Evolutionary conservation across 2,329 filamentous ascomycete genomes (phyloP).

Genomic region (Fusarium virguliforme): DNA sequence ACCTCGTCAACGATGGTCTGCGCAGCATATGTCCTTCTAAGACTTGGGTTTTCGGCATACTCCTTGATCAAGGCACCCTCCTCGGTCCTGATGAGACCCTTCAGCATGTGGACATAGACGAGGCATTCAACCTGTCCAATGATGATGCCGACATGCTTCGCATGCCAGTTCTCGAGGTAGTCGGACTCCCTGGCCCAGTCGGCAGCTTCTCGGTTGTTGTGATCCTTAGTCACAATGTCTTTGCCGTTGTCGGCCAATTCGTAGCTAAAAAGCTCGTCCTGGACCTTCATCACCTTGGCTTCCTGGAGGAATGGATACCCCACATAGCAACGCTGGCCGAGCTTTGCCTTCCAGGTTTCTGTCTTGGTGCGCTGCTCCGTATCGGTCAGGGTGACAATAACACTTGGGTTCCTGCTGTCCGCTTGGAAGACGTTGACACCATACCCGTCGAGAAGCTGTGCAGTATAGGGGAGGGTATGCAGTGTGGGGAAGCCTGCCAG

Average conservation of each 20-base stretch:
- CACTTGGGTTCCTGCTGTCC: conserved; percentile 96
- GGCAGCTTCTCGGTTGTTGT: conserved; percentile 82
- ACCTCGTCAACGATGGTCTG: conserved; percentile 94
- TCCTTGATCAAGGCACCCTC: conserved; percentile 94
- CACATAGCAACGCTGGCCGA: conserved; percentile 90
- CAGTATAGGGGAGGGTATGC: conserved; percentile 87
- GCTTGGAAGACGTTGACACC: conserved; percentile 96
- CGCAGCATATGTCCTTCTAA: conserved; percentile 91
- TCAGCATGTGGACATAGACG: conserved; percentile 93
- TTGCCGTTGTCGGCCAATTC: conserved; percentile 76
- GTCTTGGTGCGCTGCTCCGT: conserved; percentile 80
- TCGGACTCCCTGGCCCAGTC: conserved; percentile 89
- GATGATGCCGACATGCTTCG: conserved; percentile 89
- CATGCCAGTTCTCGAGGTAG: conserved; percentile 88
- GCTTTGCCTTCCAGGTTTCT: conserved; percentile 81
- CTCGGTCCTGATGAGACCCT: conserved; percentile 90
- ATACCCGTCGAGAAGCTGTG: conserved; percentile 79
- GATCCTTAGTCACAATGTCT: conserved; percentile 78
- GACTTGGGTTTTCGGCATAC: conserved; percentile 86
- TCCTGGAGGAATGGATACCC: conserved; percentile 97
- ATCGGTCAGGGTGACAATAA: conserved; percentile 88
- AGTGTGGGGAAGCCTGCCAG: conserved; percentile 94
- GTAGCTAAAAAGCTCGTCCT: conserved; percentile 95
- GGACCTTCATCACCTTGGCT: conserved; percentile 89
- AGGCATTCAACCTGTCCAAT: conserved; percentile 91